Evolutionary conservation across 495 filamentous ascomycete genomes (phyloP).

Genomic region (Aspergillus indologenus): DNA sequence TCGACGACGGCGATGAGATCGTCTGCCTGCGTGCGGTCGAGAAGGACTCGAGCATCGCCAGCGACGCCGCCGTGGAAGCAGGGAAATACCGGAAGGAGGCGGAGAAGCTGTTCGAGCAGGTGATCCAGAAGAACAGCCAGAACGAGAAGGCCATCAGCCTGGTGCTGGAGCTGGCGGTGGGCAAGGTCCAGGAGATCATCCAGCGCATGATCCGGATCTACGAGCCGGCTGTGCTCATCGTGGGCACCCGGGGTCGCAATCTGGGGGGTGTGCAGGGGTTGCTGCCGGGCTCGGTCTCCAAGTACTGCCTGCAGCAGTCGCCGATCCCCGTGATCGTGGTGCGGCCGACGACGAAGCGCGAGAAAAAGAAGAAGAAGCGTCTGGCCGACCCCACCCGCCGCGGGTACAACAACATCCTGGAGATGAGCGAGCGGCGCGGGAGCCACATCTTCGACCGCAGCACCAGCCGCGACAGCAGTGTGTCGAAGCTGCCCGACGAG

Average conservation of each 20-base stretch:
- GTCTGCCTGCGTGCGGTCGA: slow-evolving; percentile 91
- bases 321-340: slow-evolving; percentile 98
- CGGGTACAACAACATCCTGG: slow-evolving; percentile 77
- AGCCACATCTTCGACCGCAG: slow-evolving; percentile 53
- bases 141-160: slow-evolving; percentile 83
- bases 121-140: slow-evolving; percentile 76
- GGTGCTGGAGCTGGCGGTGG: slow-evolving; percentile 84
- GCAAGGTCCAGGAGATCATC: slow-evolving; percentile 89
- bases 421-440: slow-evolving; percentile 53
- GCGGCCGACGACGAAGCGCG: slow-evolving; percentile 81
- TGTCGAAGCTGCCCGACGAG: slow-evolving; percentile 49
- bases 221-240: slow-evolving; percentile 91
- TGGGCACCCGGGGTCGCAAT: slow-evolving; percentile 85
- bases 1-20: slow-evolving; percentile 96
- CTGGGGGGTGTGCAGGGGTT: slow-evolving; percentile 86
- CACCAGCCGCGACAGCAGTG: slow-evolving; percentile 40
- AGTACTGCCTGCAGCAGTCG: slow-evolving; percentile 94
- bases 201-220: slow-evolving; percentile 93
- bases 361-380: slow-evolving; percentile 89
- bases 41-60: slow-evolving; percentile 72
- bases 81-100: slow-evolving; percentile 78
- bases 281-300: slow-evolving; percentile 89
- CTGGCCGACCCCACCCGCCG: slow-evolving; percentile 72
- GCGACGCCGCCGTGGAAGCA: slow-evolving; percentile 65
- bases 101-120: slow-evolving; percentile 65